A percentile compares a stretch with the other conserved stretches of the same genome.
Conservation (phyloP, 2,329 filamentous ascomycete genomes). For the Aulographum hederae region DNA sequence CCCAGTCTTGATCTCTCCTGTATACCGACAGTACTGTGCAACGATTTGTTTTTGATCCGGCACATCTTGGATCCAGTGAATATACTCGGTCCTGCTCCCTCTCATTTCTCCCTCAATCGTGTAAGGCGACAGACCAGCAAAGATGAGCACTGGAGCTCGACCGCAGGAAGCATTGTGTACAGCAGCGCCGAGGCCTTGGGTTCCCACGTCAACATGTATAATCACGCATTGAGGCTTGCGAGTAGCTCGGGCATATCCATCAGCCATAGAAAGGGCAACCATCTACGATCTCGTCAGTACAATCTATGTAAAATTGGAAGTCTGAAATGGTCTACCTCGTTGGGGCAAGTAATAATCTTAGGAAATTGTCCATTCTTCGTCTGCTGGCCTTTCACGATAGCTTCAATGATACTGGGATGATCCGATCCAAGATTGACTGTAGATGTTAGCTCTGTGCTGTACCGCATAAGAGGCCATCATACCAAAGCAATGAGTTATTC, state of each 20-base stretch:
- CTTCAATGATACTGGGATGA: constrained; percentile 62
- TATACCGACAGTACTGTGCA: constrained; percentile 69
- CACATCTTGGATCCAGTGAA: constrained; percentile 75
- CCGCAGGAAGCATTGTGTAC: constrained; percentile 66
- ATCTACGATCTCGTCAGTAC: constrained; percentile 32
- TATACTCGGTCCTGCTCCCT: constrained; percentile 57
- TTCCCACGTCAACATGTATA: constrained; percentile 63
- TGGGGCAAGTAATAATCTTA: constrained; percentile 60
- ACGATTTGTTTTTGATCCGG: constrained; percentile 69
- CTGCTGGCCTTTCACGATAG: constrained; percentile 58
- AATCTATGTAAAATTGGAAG: background rate
- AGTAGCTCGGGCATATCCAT: constrained; percentile 56
- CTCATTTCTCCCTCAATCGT: constrained; percentile 62
- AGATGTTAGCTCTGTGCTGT: constrained; percentile 5
- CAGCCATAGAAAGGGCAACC: constrained; percentile 72
- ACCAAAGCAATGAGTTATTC: constrained; percentile 21
- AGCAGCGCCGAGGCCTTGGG: constrained; percentile 58
- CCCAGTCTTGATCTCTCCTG: constrained; percentile 67
- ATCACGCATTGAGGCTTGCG: constrained; percentile 58
- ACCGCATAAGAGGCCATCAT: constrained; percentile 5
- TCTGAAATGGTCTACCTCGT: constrained; percentile 36
- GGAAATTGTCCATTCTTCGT: constrained; percentile 49
- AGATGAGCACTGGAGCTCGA: constrained; percentile 56
- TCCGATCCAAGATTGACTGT: constrained; percentile 54
- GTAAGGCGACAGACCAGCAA: constrained; percentile 60